Evolutionary conservation across 345 rosid genomes (phyloP), one percentile per base, ranked within the genome.

Genomic region (Fremontodendron californicum): DNA sequence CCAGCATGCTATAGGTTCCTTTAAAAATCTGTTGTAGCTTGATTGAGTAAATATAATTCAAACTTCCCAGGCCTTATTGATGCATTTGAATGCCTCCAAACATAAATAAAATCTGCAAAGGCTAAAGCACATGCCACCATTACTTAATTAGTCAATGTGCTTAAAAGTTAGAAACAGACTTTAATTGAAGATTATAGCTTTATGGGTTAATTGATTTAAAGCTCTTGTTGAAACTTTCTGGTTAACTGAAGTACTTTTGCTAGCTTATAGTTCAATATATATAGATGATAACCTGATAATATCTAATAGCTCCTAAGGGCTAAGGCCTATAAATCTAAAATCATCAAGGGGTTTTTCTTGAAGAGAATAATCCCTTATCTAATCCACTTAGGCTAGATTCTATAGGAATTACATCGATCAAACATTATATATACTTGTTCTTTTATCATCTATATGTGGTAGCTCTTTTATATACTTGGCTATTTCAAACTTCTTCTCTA

Each of bases 1-100:
- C 42, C 16, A 29, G 75, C 29, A 71, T 49, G 43, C 75, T 71
- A 58, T 16, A 27, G 60, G 9, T 71, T 48, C 43, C 75, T 71
- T 48, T 18, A 49, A 27, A 45, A 6, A 48, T 70, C 45, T 39
- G 66, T 68, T 68, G 10, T 42, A 43, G 33, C 12, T 57, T 42
- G 49, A 67, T 67, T n/a, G n/a, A 63, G 68, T 39, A 8, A 8
- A 64, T 8, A 35, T 18, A 63, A 31, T 9, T 29, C n/a, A 61
- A 12, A 27, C 39, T 61, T 61, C 10, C 39, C 19, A 8, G 29
- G 63, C 33, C 37, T 27, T 15, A 25, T 58, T 58, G 15, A 51
- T 18, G 57, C 57, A 27, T n/a, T n/a, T n/a, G n/a, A n/a, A n/a
- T n/a, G n/a, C n/a, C n/a, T n/a, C n/a, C n/a, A n/a, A n/a, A n/a